A percentile compares a stretch with the other conserved stretches of the same genome.
Conservation (phyloP, 2,329 filamentous ascomycete species). For the Sphaerulina vaccinii region DNA sequence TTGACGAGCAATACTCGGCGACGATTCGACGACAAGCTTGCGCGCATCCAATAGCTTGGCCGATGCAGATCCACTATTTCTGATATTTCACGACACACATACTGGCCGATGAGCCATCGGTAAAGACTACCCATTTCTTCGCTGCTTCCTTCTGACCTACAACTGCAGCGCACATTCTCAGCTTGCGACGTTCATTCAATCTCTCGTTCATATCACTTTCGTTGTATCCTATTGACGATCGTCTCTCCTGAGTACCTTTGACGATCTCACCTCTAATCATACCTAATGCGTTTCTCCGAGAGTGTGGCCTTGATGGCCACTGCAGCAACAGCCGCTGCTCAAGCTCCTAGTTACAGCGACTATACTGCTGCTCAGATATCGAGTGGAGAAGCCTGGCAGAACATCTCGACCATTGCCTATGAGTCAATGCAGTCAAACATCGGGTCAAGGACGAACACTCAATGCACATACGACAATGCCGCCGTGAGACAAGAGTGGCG, state of each 20-base stretch:
- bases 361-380: conserved; percentile 31
- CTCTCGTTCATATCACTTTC: conserved; percentile 9
- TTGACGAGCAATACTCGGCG: not conserved
- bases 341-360: conserved; percentile 26
- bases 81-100: conserved; percentile 1
- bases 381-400: conserved; percentile 33
- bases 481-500: conserved; percentile 33
- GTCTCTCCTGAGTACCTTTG: not conserved
- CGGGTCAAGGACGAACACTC: conserved; percentile 20
- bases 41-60: conserved; percentile 8
- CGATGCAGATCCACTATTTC: not conserved
- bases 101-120: conserved; percentile 9
- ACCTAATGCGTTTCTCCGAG: conserved; percentile 23
- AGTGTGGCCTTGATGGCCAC: conserved; percentile 13
- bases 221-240: conserved; percentile 8
- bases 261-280: conserved; percentile 13
- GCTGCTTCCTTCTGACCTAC: conserved; percentile 7
- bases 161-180: conserved; percentile 8
- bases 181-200: conserved; percentile 1
- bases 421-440: conserved; percentile 33
- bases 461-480: conserved; percentile 35
- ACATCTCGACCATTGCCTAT: conserved; percentile 31
- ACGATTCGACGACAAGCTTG: not conserved
- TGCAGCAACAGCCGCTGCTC: conserved; percentile 25
- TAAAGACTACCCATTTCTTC: conserved; percentile 2